phyloP scores from a whole-genome alignment of 768 basidiomycete genomes.

The Bullera alba region DNA sequence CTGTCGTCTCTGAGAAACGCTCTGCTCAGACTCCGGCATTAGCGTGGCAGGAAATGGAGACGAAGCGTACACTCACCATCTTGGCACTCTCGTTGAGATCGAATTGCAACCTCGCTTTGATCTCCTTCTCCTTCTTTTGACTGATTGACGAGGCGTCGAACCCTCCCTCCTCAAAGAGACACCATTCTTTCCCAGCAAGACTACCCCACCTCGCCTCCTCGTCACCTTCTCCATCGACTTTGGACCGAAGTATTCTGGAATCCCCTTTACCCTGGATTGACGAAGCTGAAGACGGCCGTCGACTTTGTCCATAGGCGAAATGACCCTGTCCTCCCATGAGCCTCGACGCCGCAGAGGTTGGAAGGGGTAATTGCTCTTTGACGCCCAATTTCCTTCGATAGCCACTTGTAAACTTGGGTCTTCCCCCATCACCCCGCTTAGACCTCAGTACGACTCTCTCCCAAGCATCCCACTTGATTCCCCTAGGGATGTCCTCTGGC shows the following conservation, averaged over 20 bases:
- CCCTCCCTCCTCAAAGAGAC: constrained; percentile 77
- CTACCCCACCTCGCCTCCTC: constrained; percentile 68
- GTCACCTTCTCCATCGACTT: constrained; percentile 5
- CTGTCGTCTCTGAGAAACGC: constrained; percentile 66
- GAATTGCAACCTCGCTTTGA: constrained; percentile 67
- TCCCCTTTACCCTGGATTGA: neutral
- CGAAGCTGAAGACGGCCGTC: neutral
- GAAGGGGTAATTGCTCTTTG: constrained; percentile 25
- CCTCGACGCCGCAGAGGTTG: neutral
- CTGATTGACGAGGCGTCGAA: constrained; percentile 52
- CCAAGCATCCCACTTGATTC: constrained; percentile 32
- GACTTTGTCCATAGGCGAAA: neutral
- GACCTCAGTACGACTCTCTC: constrained; percentile 22
- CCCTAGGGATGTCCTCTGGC: constrained; percentile 23
- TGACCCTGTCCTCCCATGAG: neutral
- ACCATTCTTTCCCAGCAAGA: constrained; percentile 82
- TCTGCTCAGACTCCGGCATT: constrained; percentile 38
- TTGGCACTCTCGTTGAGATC: constrained; percentile 85
- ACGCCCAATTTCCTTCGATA: constrained; percentile 22
- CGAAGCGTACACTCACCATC: constrained; percentile 49
- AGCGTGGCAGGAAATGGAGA: neutral
- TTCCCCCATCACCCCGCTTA: constrained; percentile 9
- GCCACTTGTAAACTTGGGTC: constrained; percentile 22
- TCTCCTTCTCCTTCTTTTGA: constrained; percentile 47
- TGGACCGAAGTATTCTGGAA: neutral